Evolutionary conservation across 2,329 filamentous ascomycete species (phyloP).

Genomic region (Bipolaris bicolor): DNA sequence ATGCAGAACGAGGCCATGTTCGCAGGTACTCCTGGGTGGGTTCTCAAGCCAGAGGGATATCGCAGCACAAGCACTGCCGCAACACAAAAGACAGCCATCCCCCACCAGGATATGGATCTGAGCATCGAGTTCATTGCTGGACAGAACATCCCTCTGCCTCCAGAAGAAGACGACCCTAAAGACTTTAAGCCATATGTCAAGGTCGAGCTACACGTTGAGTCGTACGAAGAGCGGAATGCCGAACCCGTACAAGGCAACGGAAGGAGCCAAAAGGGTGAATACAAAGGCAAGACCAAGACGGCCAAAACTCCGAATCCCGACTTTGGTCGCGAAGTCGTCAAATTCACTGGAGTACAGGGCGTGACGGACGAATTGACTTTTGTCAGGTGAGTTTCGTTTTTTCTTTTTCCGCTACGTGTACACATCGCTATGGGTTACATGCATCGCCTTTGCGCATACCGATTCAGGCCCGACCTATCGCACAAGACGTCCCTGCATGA

Average conservation of each 20-base stretch:
- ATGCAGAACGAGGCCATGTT: slow-evolving; percentile 98
- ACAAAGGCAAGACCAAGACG: slow-evolving; percentile 55
- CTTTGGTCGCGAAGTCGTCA: slow-evolving; percentile 53
- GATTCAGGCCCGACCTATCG: background rate
- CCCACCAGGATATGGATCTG: slow-evolving; percentile 66
- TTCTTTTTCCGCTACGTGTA: slow-evolving; percentile 13
- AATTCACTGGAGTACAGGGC: slow-evolving; percentile 51
- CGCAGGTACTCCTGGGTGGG: slow-evolving; percentile 78
- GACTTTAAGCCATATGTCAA: slow-evolving; percentile 77
- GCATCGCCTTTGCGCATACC: background rate
- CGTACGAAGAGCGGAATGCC: slow-evolving; percentile 56
- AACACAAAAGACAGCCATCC: slow-evolving; percentile 55
- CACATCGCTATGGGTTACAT: slow-evolving; percentile 3
- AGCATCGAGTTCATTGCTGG: slow-evolving; percentile 76
- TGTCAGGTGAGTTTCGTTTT: slow-evolving; percentile 51
- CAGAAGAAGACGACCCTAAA: slow-evolving; percentile 58
- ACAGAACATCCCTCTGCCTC: slow-evolving; percentile 74
- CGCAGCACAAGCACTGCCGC: slow-evolving; percentile 52
- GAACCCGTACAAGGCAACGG: slow-evolving; percentile 54
- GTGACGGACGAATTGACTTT: slow-evolving; percentile 57
- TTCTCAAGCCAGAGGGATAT: slow-evolving; percentile 81
- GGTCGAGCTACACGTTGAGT: slow-evolving; percentile 81
- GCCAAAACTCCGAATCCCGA: slow-evolving; percentile 53
- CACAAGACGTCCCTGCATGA: background rate
- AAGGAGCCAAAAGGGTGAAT: slow-evolving; percentile 60